Evolutionary conservation across 1,284 basidiomycete species (phyloP).

Genomic region (Fomitopsis pinicola): DNA sequence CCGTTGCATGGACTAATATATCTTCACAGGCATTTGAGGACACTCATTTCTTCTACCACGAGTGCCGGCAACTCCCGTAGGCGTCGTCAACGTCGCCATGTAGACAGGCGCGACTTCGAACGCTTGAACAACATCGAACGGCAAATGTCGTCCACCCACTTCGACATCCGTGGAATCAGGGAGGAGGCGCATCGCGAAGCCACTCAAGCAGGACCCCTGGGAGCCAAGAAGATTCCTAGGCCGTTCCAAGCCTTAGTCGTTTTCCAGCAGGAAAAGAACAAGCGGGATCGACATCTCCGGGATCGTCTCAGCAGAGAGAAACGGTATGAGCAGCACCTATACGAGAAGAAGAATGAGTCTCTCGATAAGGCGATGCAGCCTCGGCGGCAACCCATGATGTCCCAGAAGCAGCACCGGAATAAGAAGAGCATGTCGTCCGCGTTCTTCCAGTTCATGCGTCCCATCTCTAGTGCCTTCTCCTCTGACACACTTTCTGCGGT

Average conservation of each 20-base stretch:
- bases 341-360: slow-evolving; percentile 69
- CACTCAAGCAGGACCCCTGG: slow-evolving; percentile 32
- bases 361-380: slow-evolving; percentile 63
- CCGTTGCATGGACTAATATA: slow-evolving; percentile 53
- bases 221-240: slow-evolving; percentile 48
- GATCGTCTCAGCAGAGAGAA: slow-evolving; percentile 70
- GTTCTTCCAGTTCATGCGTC: slow-evolving; percentile 81
- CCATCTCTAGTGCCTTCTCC: slow-evolving; percentile 77
- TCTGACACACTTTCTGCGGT: slow-evolving; percentile 47
- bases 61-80: slow-evolving; percentile 26
- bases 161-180: slow-evolving; percentile 64
- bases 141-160: slow-evolving; percentile 51
- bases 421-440: slow-evolving; percentile 81
- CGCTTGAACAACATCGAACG: slow-evolving; percentile 70
- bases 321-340: slow-evolving; percentile 61
- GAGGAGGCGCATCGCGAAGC: slow-evolving; percentile 71
- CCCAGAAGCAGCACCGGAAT: slow-evolving; percentile 68
- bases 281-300: slow-evolving; percentile 65
- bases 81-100: slow-evolving; percentile 45
- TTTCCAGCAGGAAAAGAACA: slow-evolving; percentile 72
- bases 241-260: slow-evolving; percentile 65
- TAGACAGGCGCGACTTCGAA: slow-evolving; percentile 64
- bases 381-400: slow-evolving; percentile 46
- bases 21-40: slow-evolving; percentile 39
- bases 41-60: not conserved